phyloP scores from a whole-genome alignment of 306 rosid species.

The Chamaecrista fasciculata region DNA sequence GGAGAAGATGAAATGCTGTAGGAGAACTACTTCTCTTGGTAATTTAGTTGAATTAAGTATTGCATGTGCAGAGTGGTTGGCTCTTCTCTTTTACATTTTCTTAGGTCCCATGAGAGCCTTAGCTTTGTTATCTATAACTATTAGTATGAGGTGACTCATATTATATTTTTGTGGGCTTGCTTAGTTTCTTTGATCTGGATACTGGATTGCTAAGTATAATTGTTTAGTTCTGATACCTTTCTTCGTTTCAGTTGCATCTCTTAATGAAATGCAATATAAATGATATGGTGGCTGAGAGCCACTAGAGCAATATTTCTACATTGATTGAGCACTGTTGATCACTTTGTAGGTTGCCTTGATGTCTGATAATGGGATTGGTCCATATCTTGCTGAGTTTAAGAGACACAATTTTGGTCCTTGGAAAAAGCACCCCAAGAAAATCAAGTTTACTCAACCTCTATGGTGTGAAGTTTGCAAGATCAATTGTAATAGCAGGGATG shows the following conservation, averaged over 20 bases:
- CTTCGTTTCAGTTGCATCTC: slow-evolving; percentile 8
- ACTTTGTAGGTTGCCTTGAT: slow-evolving; percentile 48
- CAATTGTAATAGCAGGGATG: slow-evolving; percentile 55
- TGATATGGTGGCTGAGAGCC: background rate
- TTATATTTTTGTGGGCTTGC: background rate
- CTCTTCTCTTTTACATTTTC: background rate
- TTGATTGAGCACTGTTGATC: slow-evolving; percentile 20
- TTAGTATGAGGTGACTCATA: background rate
- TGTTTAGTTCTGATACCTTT: background rate
- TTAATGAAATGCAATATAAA: slow-evolving; percentile 1
- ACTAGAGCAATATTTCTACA: slow-evolving; percentile 7
- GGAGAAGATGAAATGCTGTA: background rate
- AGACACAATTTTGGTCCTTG: slow-evolving; percentile 33
- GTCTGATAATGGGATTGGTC: slow-evolving; percentile 38
- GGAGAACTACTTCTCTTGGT: background rate
- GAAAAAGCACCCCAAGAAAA: slow-evolving; percentile 42
- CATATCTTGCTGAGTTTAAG: slow-evolving; percentile 43
- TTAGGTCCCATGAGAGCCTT: background rate
- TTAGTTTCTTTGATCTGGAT: background rate
- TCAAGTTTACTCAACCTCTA: slow-evolving; percentile 46
- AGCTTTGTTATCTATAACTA: background rate
- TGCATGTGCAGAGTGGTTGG: slow-evolving; percentile 17
- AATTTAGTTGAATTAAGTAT: background rate
- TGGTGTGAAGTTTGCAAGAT: slow-evolving; percentile 72
- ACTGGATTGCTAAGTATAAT: background rate